These are phyloP conservation scores for Plasmodium chabaudi DNA, from an alignment of 169 alveolate species.

Conservation along the genomic window DNA sequence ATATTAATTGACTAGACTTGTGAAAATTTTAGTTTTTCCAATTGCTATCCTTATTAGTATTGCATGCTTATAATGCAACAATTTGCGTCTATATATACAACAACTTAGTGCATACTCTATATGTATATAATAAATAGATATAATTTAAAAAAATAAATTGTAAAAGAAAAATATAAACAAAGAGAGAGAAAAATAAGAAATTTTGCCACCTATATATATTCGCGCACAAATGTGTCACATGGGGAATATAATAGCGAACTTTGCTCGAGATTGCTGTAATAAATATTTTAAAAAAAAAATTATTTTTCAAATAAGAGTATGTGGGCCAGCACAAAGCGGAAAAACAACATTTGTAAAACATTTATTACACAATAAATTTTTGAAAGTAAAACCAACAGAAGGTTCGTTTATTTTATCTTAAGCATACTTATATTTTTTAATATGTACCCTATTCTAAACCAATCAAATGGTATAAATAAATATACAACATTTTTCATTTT, in stretches of 20 bases:
- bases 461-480: background rate
- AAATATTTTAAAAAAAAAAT: slow-evolving; percentile 40
- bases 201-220: background rate
- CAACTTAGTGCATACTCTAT: too few species aligned
- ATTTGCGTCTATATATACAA: too few species aligned
- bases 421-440: background rate
- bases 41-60: too few species aligned
- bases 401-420: slow-evolving; percentile 9
- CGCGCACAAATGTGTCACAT: slow-evolving; percentile 4
- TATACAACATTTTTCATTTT: background rate
- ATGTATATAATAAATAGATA: too few species aligned
- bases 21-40: too few species aligned
- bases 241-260: slow-evolving; percentile 33
- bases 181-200: too few species aligned
- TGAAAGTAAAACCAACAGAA: slow-evolving; percentile 75
- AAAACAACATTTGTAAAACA: slow-evolving; percentile 62
- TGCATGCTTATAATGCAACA: too few species aligned
- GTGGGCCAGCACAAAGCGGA: slow-evolving; percentile 77
- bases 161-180: too few species aligned
- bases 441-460: too few species aligned
- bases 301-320: slow-evolving; percentile 61
- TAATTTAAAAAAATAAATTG: too few species aligned
- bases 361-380: slow-evolving; percentile 39
- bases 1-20: too few species aligned
- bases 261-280: slow-evolving; percentile 61